Evolutionary conservation across 345 rosid species (phyloP), one percentile per base, ranked within the genome.

Genomic region (Boechera divaricarpa): DNA sequence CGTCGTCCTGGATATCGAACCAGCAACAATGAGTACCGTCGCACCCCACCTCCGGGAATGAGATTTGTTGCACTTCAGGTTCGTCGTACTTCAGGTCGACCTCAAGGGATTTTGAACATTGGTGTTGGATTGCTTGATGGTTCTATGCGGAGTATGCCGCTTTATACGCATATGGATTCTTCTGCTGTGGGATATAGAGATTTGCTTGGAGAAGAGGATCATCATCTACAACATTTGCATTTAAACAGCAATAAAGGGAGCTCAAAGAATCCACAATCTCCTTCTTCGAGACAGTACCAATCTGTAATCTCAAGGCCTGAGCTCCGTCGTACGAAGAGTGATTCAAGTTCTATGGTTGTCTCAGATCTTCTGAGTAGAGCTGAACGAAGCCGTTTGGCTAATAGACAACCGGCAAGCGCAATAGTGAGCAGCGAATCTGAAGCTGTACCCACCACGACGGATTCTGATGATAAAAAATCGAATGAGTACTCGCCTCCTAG

Each of bases 141-240:
- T 63, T 89, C 98, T 8, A 86, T 85, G 93, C 67, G 95, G 10
- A 94, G 97, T 82, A 86, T 94, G 97, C 98, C 98, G 0, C 66
- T 94, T 59, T 90, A 89, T 48, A 76, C 88, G 6, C 85, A 85
- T 45, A 70, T 84, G 61, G 83, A 85, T 15, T 55, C 86, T 0
- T 94, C 98, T 0, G 98, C 98, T 38, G 89, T 91, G 0, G 98
- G 96, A 2, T 91, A 87, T 28, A 86, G 86, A 1, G 87, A 94
- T 78, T 76, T 94, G 57, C 90, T 94, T 86, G 98, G 94, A 2
- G 90, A 85, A 62, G 85, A 85, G 13, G 90, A 87, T 28, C 80
- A 53, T 0, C 69, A 80, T 52, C 68, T 77, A 3, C 81, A 81
- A 13, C 83, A 80, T 65, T 56, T 79, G 57, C 47, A 72, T 62